Evolutionary conservation across 768 basidiomycete species (phyloP).

Genomic region (Kwoniella bestiolae): DNA sequence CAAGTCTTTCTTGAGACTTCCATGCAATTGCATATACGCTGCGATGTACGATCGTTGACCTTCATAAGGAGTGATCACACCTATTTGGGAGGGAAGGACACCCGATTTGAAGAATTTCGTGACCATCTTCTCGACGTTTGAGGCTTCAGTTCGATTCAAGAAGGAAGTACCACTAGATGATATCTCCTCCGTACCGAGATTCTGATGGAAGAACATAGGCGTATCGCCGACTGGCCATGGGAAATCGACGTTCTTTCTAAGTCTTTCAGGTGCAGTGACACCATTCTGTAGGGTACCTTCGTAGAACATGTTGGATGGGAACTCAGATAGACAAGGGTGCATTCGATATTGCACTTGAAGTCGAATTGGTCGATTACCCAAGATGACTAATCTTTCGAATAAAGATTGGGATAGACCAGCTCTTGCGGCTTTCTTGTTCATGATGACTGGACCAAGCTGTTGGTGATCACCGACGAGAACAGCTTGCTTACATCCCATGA

Average conservation of each 20-base stretch:
- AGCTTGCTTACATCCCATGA: conserved; percentile 97
- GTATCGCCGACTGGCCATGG: conserved; percentile 97
- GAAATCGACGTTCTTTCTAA: conserved; percentile 98
- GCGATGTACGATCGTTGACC: conserved; percentile 98
- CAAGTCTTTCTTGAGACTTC: conserved; percentile 96
- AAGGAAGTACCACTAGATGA: conserved; percentile 98
- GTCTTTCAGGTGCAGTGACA: conserved; percentile 94
- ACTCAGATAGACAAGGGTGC: conserved; percentile 99
- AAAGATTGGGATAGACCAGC: conserved; percentile 97
- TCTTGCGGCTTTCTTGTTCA: conserved; percentile 99
- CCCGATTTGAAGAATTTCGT: conserved; percentile 99
- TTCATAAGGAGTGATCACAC: conserved; percentile 98
- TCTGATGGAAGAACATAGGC: conserved; percentile 99
- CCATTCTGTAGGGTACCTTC: conserved; percentile 98
- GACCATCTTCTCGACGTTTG: conserved; percentile 99
- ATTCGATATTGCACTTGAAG: conserved; percentile 99
- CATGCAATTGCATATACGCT: conserved; percentile 99
- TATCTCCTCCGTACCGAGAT: conserved; percentile 97
- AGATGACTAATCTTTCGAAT: conserved; percentile 93
- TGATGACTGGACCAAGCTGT: conserved; percentile 98
- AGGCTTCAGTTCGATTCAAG: conserved; percentile 96
- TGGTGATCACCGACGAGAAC: conserved; percentile 96
- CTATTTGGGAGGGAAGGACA: conserved; percentile 91
- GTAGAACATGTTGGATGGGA: conserved; percentile 99
- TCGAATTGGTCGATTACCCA: conserved; percentile 94